Evolutionary conservation across 306 rosid genomes (phyloP).

Genomic region (Vigna hirtella): DNA sequence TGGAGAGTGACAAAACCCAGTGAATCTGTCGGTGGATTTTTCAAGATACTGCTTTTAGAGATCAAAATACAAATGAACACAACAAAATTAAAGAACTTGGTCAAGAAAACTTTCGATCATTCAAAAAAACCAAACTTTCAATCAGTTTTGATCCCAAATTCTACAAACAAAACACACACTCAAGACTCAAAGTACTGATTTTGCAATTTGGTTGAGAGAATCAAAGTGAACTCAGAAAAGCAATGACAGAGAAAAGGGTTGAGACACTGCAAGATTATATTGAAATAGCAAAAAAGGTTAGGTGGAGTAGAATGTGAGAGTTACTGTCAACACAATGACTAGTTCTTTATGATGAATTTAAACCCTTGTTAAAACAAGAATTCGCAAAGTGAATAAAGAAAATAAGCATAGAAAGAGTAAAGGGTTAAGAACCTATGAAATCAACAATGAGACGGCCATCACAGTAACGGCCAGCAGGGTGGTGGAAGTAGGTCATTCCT

Average conservation of each 20-base stretch:
- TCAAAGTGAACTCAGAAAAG: too few species aligned
- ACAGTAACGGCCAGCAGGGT: conserved; percentile 72
- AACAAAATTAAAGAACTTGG: not conserved
- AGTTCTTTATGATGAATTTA: too few species aligned
- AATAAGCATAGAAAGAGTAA: not conserved
- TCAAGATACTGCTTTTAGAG: not conserved
- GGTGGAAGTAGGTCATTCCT: conserved; percentile 64
- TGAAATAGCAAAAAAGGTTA: too few species aligned
- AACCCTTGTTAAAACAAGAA: too few species aligned
- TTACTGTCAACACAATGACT: too few species aligned
- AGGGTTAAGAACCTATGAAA: conserved; percentile 59
- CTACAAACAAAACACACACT: not conserved
- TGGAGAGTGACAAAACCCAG: not conserved
- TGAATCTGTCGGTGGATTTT: conserved; percentile 42
- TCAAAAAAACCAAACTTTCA: not conserved
- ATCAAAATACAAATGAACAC: too few species aligned
- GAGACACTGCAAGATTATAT: too few species aligned
- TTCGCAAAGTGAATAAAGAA: too few species aligned
- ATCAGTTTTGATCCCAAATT: not conserved
- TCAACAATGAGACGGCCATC: conserved; percentile 80
- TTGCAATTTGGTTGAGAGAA: too few species aligned
- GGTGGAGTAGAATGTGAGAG: too few species aligned
- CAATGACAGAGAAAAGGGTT: too few species aligned
- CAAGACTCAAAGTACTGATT: not conserved
- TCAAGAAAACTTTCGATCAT: not conserved